Conservation (phyloP, 2,329 filamentous ascomycete genomes). For the Didymella glomerata region DNA sequence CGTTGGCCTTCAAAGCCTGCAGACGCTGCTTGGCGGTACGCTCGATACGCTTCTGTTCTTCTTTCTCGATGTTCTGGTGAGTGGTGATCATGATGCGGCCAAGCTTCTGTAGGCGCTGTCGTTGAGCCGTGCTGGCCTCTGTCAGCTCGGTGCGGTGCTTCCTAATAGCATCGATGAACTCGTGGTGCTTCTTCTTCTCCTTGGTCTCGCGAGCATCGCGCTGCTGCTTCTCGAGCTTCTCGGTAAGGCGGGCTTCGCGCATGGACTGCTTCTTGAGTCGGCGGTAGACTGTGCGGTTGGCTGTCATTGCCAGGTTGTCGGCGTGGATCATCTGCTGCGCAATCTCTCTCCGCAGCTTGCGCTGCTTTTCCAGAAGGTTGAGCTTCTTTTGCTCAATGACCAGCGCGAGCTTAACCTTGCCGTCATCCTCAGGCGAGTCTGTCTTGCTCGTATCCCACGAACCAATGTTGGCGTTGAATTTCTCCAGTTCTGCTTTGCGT, state of each 20-base stretch:
- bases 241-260: constrained; percentile 93
- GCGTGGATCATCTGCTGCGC: constrained; percentile 93
- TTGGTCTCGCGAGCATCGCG: constrained; percentile 93
- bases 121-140: constrained; percentile 71
- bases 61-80: constrained; percentile 96
- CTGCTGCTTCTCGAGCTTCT: constrained; percentile 99
- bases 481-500: constrained; percentile 83
- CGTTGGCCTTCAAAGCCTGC: constrained; percentile 97
- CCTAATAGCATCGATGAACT: constrained; percentile 88
- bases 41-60: constrained; percentile 98
- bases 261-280: constrained; percentile 97
- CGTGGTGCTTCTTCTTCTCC: constrained; percentile 96
- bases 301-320: constrained; percentile 96
- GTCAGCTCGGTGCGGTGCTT: constrained; percentile 82
- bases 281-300: constrained; percentile 88
- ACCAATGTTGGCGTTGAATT: constrained; percentile 82
- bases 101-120: constrained; percentile 81
- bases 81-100: constrained; percentile 88
- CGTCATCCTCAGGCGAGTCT: constrained; percentile 75
- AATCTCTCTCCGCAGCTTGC: constrained; percentile 83
- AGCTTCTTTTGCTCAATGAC: constrained; percentile 96
- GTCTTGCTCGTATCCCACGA: constrained; percentile 81
- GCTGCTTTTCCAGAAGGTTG: constrained; percentile 86
- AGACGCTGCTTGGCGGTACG: constrained; percentile 99
- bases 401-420: constrained; percentile 82